Evolutionary conservation across 1,284 basidiomycete species (phyloP).

Genomic region (Singerocomus inundabilis): DNA sequence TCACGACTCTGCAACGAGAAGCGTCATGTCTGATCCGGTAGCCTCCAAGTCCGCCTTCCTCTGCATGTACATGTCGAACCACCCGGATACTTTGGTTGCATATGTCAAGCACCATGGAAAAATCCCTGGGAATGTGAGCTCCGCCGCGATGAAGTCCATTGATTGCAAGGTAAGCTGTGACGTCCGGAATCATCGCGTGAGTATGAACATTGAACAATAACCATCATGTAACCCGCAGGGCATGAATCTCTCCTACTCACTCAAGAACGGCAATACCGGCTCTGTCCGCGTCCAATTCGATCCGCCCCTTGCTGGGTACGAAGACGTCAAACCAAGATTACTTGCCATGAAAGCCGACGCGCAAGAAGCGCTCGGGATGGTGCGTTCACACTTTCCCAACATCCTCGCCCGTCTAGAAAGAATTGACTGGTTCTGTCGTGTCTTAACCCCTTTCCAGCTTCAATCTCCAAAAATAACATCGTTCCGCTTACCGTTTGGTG

Average conservation of each 20-base stretch:
- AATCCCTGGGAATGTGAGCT: conserved; percentile 48
- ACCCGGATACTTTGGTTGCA: conserved; percentile 76
- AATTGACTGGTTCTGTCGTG: background rate
- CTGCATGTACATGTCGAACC: conserved; percentile 79
- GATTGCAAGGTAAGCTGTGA: conserved; percentile 51
- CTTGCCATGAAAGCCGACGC: conserved; percentile 72
- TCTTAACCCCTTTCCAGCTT: conserved; percentile 39
- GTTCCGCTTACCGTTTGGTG: conserved; percentile 45
- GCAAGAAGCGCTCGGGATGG: conserved; percentile 74
- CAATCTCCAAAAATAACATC: conserved; percentile 59
- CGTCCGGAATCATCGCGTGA: background rate
- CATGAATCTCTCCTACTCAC: conserved; percentile 66
- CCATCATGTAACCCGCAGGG: conserved; percentile 39
- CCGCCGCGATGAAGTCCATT: conserved; percentile 65
- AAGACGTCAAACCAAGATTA: conserved; percentile 76
- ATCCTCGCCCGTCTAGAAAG: background rate
- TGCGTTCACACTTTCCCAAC: conserved; percentile 30
- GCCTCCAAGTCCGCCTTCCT: conserved; percentile 73
- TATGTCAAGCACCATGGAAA: conserved; percentile 76
- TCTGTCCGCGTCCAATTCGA: conserved; percentile 58
- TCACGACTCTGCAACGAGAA: background rate
- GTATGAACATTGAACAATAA: background rate
- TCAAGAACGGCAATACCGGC: conserved; percentile 41
- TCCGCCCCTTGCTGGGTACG: conserved; percentile 68
- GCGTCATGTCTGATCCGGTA: conserved; percentile 52